Conservation (phyloP, 2,329 filamentous ascomycete genomes). For the Fusarium brachygibbosum region DNA sequence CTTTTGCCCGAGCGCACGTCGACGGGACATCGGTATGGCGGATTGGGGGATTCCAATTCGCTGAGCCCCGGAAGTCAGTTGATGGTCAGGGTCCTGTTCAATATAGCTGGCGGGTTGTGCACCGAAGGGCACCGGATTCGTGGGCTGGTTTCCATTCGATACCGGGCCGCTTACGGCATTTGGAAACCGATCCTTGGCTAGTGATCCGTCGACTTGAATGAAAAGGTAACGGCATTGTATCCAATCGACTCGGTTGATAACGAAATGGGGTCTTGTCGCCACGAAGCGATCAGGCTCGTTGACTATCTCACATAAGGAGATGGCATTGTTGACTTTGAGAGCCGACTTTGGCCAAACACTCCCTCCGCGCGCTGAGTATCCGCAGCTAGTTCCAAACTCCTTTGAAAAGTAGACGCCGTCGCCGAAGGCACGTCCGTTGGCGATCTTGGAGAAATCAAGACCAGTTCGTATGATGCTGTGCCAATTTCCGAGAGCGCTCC, state of each 20-base stretch:
- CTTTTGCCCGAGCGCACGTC: conserved; percentile 10
- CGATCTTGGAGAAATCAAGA: conserved; percentile 74
- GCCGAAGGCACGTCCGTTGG: conserved; percentile 78
- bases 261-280: conserved; percentile 70
- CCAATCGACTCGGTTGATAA: conserved; percentile 84
- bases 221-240: conserved; percentile 91
- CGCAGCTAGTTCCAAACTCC: conserved; percentile 27
- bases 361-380: conserved; percentile 25
- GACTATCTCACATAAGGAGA: conserved; percentile 88
- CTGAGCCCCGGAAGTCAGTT: background rate
- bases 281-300: conserved; percentile 77
- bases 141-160: too few species aligned
- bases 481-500: conserved; percentile 83
- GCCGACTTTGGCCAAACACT: conserved; percentile 74
- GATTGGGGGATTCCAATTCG: conserved; percentile 47
- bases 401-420: conserved; percentile 85
- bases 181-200: too few species aligned
- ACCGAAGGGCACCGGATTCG: too few species aligned
- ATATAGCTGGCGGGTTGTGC: conserved; percentile 41
- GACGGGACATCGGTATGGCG: conserved; percentile 46
- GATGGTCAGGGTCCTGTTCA: conserved; percentile 44
- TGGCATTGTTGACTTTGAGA: conserved; percentile 68
- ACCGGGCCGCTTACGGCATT: too few species aligned
- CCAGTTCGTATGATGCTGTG: conserved; percentile 89
- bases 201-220: conserved; percentile 51